Evolutionary conservation across 495 filamentous ascomycete species (phyloP), one percentile per base, ranked within the genome.

Genomic region (Filosporella fistucella): DNA sequence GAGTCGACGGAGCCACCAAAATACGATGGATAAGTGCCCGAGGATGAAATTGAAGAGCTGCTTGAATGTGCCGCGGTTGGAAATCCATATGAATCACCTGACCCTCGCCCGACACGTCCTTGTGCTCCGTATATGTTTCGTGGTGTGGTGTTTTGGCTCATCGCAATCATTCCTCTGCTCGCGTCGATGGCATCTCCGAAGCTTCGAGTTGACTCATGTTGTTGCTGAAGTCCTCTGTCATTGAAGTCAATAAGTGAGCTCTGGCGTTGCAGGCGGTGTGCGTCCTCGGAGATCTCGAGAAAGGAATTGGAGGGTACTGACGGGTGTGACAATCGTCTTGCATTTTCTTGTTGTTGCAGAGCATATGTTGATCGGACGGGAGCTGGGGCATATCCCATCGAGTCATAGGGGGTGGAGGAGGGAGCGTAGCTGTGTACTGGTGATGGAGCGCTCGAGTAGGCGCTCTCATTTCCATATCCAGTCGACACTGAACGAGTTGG

Each of bases 1-100:
- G 88, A 91, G 53, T 94, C 89, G 36, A 88, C 82, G 1, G 88
- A 91, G 21, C 81, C 86, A 14, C 86, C 84, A 52, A 86, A 88
- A 66, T 93, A 91, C 55, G 88, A 88, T 44, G 75, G 76, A 54
- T 77, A 81, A 34, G 71, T 74, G 23, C 66, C 73, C 14, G 81
- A 77, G 11, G 90, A 95, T 3, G 93, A 98, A 51, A 97, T 88
- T 32, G 94, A 97, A 2, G 94, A 97, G 57, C 78, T 88, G n/a
- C 88, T 80, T 1, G 93, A 97, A 67, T 97, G 91, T 13, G 85
- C 77, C 13, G 88, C 77, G 1, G 17, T 21, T 28, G 91, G 91
- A 64, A 96, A 96, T 20, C 91, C 91, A 57, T 96, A 96, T 8
- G 89, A 89, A 63, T 96, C 89, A n/a, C 78, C 71, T 2, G 90